Evolutionary conservation across 345 rosid species (phyloP).

Genomic region (Salix exigua): DNA sequence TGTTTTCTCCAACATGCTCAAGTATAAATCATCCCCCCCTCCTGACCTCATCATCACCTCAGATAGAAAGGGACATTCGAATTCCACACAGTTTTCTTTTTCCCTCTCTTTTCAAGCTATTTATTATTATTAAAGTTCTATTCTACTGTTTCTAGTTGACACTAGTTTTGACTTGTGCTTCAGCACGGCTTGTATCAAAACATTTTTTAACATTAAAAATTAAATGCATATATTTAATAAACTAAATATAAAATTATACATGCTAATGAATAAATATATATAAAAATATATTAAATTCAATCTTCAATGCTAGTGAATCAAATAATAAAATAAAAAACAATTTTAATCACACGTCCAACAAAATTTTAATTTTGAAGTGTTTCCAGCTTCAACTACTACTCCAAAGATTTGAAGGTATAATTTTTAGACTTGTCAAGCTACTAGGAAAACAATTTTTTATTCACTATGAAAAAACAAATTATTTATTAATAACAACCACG

Average conservation of each 20-base stretch:
- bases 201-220: too few species aligned
- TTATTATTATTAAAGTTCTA: neutral
- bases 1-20: constrained; percentile 27
- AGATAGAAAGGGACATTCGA: neutral
- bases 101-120: neutral
- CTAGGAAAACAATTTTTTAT: neutral
- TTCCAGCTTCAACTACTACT: neutral
- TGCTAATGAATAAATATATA: too few species aligned
- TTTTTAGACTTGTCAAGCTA: neutral
- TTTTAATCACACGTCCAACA: neutral
- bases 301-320: too few species aligned
- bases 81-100: neutral
- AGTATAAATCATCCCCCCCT: constrained; percentile 38
- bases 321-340: too few species aligned
- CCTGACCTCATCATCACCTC: constrained; percentile 39
- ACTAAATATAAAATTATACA: too few species aligned
- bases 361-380: neutral
- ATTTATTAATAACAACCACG: neutral
- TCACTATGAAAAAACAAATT: too few species aligned
- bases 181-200: too few species aligned
- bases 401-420: neutral
- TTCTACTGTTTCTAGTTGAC: too few species aligned
- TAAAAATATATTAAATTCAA: too few species aligned
- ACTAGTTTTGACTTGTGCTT: too few species aligned
- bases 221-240: too few species aligned